These are phyloP conservation scores for Crucibulum laeve DNA, from an alignment of 768 basidiomycete species.

Conservation along the genomic window DNA sequence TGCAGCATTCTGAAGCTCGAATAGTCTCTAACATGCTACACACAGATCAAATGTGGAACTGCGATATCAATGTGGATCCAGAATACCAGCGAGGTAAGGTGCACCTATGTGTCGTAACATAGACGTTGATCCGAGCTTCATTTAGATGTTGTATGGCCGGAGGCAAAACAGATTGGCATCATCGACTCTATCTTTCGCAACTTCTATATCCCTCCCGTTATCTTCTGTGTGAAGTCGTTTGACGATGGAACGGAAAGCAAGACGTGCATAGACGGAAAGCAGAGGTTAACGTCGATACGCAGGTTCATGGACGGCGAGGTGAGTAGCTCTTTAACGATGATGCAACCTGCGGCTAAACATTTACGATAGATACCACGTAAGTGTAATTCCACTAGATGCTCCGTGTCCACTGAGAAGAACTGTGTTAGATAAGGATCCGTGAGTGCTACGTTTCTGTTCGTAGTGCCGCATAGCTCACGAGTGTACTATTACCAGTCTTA, in stretches of 20 bases:
- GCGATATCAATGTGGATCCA: slow-evolving; percentile 67
- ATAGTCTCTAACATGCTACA: background rate
- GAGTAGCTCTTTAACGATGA: no score
- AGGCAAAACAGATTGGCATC: slow-evolving; percentile 67
- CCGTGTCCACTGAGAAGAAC: no score
- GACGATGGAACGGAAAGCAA: slow-evolving; percentile 65
- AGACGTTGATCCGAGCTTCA: background rate
- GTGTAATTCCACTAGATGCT: no score
- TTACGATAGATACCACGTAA: no score
- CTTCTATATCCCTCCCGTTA: slow-evolving; percentile 42
- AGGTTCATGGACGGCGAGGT: no score
- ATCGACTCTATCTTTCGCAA: slow-evolving; percentile 79
- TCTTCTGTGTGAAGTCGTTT: slow-evolving; percentile 39
- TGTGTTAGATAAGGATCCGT: slow-evolving; percentile 47
- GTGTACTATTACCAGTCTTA: slow-evolving; percentile 16
- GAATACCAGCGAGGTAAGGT: slow-evolving; percentile 74
- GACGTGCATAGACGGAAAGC: slow-evolving; percentile 79
- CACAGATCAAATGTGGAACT: slow-evolving; percentile 58
- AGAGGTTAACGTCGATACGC: slow-evolving; percentile 71
- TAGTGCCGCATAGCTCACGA: slow-evolving; percentile 12
- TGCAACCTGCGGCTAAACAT: no score
- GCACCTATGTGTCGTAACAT: background rate
- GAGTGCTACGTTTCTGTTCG: slow-evolving; percentile 14
- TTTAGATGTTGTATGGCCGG: slow-evolving; percentile 76
- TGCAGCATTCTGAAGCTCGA: slow-evolving; percentile 1